Evolutionary conservation across 805 yeast species (phyloP).

Genomic region (Candida nemodendra): DNA sequence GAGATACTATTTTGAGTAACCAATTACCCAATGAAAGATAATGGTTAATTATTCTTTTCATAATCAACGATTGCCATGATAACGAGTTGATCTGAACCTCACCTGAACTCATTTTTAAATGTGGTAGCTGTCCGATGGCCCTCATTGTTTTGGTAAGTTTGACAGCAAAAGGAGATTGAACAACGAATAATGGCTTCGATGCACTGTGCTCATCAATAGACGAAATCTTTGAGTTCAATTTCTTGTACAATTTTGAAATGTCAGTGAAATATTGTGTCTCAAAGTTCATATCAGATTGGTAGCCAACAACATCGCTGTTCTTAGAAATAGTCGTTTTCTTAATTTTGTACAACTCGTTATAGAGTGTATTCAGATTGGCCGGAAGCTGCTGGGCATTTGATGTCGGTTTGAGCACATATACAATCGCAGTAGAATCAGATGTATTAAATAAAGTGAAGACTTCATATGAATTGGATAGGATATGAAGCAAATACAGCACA

Average conservation of each 20-base stretch:
- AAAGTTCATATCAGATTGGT: constrained; percentile 52
- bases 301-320: constrained; percentile 47
- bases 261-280: constrained; percentile 56
- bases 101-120: constrained; percentile 56
- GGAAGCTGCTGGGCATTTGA: constrained; percentile 64
- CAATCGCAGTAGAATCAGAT: constrained; percentile 49
- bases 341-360: constrained; percentile 48
- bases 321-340: constrained; percentile 46
- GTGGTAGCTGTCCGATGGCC: constrained; percentile 56
- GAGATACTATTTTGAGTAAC: constrained; percentile 60
- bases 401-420: constrained; percentile 69
- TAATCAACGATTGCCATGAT: constrained; percentile 74
- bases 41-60: constrained; percentile 66
- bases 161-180: constrained; percentile 68
- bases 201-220: constrained; percentile 66
- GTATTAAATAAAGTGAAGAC: constrained; percentile 66
- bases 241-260: constrained; percentile 52
- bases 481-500: constrained; percentile 64
- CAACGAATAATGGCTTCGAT: constrained; percentile 57
- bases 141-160: constrained; percentile 47
- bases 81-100: constrained; percentile 67
- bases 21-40: constrained; percentile 72
- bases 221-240: constrained; percentile 51
- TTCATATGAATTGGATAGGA: constrained; percentile 72
- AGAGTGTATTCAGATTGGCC: constrained; percentile 50